Conservation (phyloP, 495 filamentous ascomycete species). For the Penicillium verhagenii region DNA sequence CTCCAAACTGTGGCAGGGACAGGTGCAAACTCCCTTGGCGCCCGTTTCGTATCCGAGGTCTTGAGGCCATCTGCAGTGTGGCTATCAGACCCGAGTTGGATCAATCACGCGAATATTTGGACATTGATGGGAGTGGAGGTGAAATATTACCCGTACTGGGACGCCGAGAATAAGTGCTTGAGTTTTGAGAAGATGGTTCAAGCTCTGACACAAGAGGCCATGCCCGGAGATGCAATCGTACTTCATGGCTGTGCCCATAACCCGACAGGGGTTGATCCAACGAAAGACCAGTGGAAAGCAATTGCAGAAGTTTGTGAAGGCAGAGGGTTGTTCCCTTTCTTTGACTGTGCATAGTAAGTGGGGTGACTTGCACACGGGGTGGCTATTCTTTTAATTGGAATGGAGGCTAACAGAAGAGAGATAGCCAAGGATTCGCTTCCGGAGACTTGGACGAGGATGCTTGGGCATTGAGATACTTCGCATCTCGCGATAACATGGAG, state of each 20-base stretch:
- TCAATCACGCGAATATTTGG: slow-evolving; percentile 11
- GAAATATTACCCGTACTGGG: slow-evolving; percentile 8
- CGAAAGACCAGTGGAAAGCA: slow-evolving; percentile 38
- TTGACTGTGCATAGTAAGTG: slow-evolving; percentile 50
- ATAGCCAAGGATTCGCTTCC: slow-evolving; percentile 43
- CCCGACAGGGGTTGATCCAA: slow-evolving; percentile 46
- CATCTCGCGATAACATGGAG: slow-evolving; percentile 27
- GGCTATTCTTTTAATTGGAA: too few relatives aligned
- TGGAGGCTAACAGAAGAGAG: too few relatives aligned
- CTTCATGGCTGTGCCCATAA: slow-evolving; percentile 51
- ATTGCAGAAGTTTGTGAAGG: slow-evolving; percentile 33
- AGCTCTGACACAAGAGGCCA: too few relatives aligned
- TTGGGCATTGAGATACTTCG: slow-evolving; percentile 40
- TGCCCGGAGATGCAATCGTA: too few relatives aligned
- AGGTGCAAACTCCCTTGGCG: slow-evolving; percentile 8
- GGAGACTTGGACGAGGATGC: slow-evolving; percentile 43
- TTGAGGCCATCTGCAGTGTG: slow-evolving; percentile 6
- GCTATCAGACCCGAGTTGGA: slow-evolving; percentile 8
- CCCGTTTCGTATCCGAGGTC: not conserved
- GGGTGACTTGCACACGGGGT: too few relatives aligned
- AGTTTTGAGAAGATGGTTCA: slow-evolving; percentile 30
- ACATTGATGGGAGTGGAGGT: not conserved
- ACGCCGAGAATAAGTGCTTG: slow-evolving; percentile 2
- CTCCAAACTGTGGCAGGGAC: slow-evolving; percentile 4
- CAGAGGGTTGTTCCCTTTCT: slow-evolving; percentile 36